Evolutionary conservation across 192 early-diverging fungal species (phyloP), one percentile per base, ranked within the genome.

Genomic region (Umbelopsis vinacea): DNA sequence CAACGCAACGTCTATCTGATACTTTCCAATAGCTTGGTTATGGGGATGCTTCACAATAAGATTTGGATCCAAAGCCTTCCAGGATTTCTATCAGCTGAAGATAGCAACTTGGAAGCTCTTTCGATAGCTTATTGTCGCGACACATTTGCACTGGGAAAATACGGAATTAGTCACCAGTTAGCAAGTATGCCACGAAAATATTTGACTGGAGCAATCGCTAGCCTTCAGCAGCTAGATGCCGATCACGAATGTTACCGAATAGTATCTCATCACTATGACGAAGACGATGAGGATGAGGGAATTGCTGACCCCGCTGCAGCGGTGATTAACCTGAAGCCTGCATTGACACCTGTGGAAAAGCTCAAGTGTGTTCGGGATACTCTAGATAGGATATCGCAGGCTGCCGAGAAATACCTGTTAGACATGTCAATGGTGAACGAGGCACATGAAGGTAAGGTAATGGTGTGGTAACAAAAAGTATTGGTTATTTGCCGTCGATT

Each of bases 41-140:
- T 87, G 74, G 76, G 81, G 6, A 80, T 78, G 35, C 67, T 87
- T n/a, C 82, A 87, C 53, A 78, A 87, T 4, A 87, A 87, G 33
- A 82, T 87, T 19, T 87, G 78, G 67, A 79, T 81, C 35, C 79
- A 85, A 55, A 82, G 84, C 12, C 66, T 87, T n/a, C 70, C 76
- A 14, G 77, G 81, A 7, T 71, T 83, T 23, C 71, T 84, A 6
- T 21, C 71, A 0, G 74, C 81, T 14, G 76, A 82, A n/a, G 84
- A 87, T 43, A 71, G 48, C 4, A 76, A 81, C 21, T 57, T 85
- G 6, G 79, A 83, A 21, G 55, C 57, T 11, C 70, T 83, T 11
- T 79, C 76, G 15, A 21, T 50, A 24, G 67, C 63, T 19, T 87
- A 87, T 45, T 54, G 79, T 12, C 74, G 71, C 19, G 79, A 80